Percentiles rank a stretch among this genome's conserved stretches.
Conservation (phyloP, 371 early-diverging fungal genomes). For the Mortierella sp. region DNA sequence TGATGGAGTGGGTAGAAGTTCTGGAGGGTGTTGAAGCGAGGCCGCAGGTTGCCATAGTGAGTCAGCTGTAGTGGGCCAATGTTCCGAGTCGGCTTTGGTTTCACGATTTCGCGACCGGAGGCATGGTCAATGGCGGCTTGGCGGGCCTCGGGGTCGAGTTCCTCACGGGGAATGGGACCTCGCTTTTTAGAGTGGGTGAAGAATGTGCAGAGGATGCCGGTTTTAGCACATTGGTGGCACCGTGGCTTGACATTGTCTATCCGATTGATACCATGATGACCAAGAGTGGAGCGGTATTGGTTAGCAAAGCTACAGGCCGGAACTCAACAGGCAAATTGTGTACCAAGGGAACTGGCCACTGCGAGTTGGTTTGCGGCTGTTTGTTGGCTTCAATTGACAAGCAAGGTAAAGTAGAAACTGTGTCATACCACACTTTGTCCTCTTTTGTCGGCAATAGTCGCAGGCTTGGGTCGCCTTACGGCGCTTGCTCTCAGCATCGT, state of each 20-base stretch:
- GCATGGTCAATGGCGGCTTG: neutral
- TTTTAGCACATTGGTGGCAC: constrained; percentile 7
- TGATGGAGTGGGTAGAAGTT: neutral
- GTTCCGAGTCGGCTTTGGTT: neutral
- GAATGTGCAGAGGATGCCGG: constrained; percentile 7
- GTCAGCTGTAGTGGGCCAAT: neutral
- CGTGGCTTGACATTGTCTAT: constrained; percentile 17
- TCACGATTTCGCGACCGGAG: neutral
- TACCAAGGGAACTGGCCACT: neutral
- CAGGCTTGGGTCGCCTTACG: constrained; percentile 16
- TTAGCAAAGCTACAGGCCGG: neutral
- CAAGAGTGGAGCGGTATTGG: neutral
- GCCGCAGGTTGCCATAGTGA: neutral
- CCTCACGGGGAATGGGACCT: constrained; percentile 11
- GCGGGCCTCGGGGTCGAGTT: neutral
- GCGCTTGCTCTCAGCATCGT: constrained; percentile 2
- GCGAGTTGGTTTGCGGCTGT: neutral
- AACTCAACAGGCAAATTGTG: neutral
- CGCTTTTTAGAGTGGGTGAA: constrained; percentile 13
- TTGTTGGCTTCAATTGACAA: neutral
- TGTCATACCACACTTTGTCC: constrained; percentile 16
- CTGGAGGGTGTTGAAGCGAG: neutral
- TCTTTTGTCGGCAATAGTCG: constrained; percentile 14
- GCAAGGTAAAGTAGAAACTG: neutral
- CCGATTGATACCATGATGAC: neutral